Evolutionary conservation across 2,329 filamentous ascomycete species (phyloP).

Genomic region (Cercospora sp.): DNA sequence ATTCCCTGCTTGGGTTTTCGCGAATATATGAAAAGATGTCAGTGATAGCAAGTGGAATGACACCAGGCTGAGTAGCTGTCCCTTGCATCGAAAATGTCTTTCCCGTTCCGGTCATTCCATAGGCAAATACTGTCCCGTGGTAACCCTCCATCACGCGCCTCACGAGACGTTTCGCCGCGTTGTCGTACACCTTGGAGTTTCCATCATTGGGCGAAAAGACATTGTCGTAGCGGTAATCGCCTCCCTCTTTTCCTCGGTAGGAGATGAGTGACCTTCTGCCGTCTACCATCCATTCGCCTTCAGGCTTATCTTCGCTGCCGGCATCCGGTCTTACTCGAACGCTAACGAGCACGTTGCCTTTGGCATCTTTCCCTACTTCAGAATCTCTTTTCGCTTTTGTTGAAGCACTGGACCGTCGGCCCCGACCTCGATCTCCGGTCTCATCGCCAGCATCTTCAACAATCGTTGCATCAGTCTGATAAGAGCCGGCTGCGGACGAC

Average conservation of each 20-base stretch:
- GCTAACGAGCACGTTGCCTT: conserved; percentile 94
- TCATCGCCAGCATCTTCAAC: conserved; percentile 75
- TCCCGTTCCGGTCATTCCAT: conserved; percentile 97
- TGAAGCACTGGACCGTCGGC: conserved; percentile 26
- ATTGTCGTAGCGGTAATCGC: conserved; percentile 94
- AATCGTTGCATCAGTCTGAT: conserved; percentile 84
- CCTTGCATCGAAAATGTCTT: conserved; percentile 99
- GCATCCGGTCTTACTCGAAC: conserved; percentile 88
- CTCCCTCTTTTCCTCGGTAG: conserved; percentile 84
- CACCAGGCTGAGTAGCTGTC: conserved; percentile 89
- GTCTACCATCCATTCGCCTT: conserved; percentile 91
- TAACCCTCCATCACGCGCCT: conserved; percentile 98
- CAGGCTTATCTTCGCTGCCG: conserved; percentile 62
- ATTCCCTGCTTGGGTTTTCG: conserved; percentile 92
- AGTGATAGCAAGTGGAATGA: conserved; percentile 94
- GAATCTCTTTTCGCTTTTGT: conserved; percentile 20
- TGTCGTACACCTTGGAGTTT: conserved; percentile 92
- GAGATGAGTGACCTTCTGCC: conserved; percentile 77
- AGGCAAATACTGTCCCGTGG: conserved; percentile 96
- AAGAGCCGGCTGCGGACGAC: conserved; percentile 89
- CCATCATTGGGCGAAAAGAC: conserved; percentile 93
- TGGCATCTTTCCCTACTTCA: conserved; percentile 63
- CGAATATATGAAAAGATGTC: conserved; percentile 99
- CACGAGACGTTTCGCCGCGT: conserved; percentile 88
- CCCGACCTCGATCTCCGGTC: conserved; percentile 47